Conservation (phyloP, 768 basidiomycete species). For the Rhizopogon roseolus region DNA sequence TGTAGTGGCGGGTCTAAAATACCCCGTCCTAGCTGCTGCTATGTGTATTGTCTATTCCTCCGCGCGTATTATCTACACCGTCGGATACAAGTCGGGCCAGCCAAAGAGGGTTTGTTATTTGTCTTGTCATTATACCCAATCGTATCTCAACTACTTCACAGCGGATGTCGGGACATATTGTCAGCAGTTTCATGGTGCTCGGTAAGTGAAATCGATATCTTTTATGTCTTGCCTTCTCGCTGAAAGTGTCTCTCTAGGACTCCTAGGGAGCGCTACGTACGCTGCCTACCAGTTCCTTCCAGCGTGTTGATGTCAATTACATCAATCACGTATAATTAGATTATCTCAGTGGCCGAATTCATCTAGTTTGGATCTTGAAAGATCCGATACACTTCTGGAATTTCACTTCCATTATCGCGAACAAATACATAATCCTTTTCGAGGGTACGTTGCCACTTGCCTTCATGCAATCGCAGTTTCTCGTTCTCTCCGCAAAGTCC, state of each 20-base stretch:
- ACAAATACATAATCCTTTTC: neutral
- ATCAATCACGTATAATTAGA: no score
- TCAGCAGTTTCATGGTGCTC: slow-evolving; percentile 10
- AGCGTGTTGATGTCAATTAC: no score
- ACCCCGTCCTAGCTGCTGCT: slow-evolving; percentile 37
- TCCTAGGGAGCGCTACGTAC: slow-evolving; percentile 18
- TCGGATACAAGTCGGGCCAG: slow-evolving; percentile 40
- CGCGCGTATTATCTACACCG: slow-evolving; percentile 40
- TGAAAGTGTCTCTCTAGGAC: slow-evolving; percentile 8
- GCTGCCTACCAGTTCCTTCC: no score
- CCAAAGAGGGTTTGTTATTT: slow-evolving; percentile 32
- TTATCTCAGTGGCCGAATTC: no score
- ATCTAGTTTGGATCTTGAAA: no score
- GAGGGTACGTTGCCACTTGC: neutral
- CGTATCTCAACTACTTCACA: slow-evolving; percentile 9
- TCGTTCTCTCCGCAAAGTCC: neutral
- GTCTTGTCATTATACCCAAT: neutral
- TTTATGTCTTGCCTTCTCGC: slow-evolving; percentile 1
- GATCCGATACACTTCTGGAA: no score
- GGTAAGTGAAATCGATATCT: slow-evolving; percentile 11
- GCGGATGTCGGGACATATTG: slow-evolving; percentile 16
- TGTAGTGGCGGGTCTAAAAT: slow-evolving; percentile 33
- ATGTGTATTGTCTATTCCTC: slow-evolving; percentile 36
- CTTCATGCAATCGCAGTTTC: neutral
- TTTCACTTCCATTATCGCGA: no score